Evolutionary conservation across 1,284 basidiomycete genomes (phyloP).

Genomic region (Trichosporon sp.): DNA sequence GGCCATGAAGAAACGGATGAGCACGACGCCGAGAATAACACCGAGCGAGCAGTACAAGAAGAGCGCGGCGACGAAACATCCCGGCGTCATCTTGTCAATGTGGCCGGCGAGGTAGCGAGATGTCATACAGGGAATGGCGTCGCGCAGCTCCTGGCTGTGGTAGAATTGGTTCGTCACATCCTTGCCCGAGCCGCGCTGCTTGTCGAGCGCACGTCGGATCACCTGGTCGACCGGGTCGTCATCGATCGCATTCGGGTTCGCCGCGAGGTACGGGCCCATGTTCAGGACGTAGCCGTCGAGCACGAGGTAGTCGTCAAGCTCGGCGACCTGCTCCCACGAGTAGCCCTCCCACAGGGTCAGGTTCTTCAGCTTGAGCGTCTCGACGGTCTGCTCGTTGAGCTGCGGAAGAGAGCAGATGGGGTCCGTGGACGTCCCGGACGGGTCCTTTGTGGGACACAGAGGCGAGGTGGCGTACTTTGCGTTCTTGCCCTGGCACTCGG

Average conservation of each 20-base stretch:
- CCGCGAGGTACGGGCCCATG: conserved; percentile 75
- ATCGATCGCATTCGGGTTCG: conserved; percentile 64
- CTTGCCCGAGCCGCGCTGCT: conserved; percentile 61
- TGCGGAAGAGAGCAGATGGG: conserved; percentile 5
- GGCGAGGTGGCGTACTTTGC: conserved; percentile 68
- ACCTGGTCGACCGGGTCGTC: conserved; percentile 76
- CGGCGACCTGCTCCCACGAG: conserved; percentile 76
- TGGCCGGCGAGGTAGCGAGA: conserved; percentile 85
- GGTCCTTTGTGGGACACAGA: conserved; percentile 58
- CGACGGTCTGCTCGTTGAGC: conserved; percentile 52
- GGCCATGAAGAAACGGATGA: conserved; percentile 93
- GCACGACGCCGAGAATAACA: conserved; percentile 83
- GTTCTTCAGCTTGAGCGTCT: conserved; percentile 60
- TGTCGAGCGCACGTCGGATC: conserved; percentile 68
- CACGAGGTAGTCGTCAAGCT: conserved; percentile 69
- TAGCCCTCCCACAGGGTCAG: conserved; percentile 71
- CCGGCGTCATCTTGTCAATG: conserved; percentile 94
- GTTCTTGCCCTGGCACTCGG: conserved; percentile 57
- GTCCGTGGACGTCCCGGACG: conserved; percentile 31
- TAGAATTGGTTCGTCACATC: conserved; percentile 85
- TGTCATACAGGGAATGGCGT: conserved; percentile 70
- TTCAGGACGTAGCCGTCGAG: conserved; percentile 93
- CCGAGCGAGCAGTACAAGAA: conserved; percentile 88
- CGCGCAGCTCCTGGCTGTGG: conserved; percentile 62
- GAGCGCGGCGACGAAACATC: conserved; percentile 85